phyloP scores from a whole-genome alignment of 805 yeast genomes.

The Sungouiozyma ichnusensis region DNA sequence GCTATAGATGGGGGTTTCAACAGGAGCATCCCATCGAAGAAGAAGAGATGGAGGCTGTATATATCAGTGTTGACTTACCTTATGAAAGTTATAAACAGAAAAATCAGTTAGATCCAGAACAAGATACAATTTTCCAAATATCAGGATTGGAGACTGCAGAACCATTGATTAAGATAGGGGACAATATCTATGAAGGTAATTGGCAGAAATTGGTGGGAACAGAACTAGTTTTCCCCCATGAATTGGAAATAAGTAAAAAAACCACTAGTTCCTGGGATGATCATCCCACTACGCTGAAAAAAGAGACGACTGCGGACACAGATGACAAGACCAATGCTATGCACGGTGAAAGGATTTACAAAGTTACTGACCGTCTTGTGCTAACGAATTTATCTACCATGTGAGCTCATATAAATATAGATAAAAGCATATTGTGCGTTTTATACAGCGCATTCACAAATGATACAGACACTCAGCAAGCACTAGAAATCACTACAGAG shows the following conservation, averaged over 20 bases:
- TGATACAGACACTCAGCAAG: too few species aligned
- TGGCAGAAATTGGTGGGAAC: slow-evolving; percentile 80
- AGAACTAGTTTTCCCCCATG: slow-evolving; percentile 36
- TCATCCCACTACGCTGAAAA: neutral
- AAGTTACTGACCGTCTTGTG: slow-evolving; percentile 20
- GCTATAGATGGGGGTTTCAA: slow-evolving; percentile 87
- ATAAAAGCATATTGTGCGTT: neutral
- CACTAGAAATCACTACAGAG: neutral
- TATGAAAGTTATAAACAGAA: slow-evolving; percentile 25
- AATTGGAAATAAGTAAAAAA: slow-evolving; percentile 14
- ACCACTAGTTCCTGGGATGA: neutral
- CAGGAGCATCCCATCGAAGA: slow-evolving; percentile 19
- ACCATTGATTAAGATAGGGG: slow-evolving; percentile 51
- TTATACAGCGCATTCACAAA: neutral
- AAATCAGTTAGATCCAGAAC: slow-evolving; percentile 22
- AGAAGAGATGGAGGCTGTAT: slow-evolving; percentile 36
- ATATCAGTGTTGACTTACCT: slow-evolving; percentile 45
- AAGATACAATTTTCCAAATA: slow-evolving; percentile 37
- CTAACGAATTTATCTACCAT: slow-evolving; percentile 20
- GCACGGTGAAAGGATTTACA: slow-evolving; percentile 21
- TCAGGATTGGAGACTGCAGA: slow-evolving; percentile 44
- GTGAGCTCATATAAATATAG: slow-evolving; percentile 7
- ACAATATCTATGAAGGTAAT: slow-evolving; percentile 53
- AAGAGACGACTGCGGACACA: slow-evolving; percentile 1
- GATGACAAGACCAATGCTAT: slow-evolving; percentile 6